Conservation (phyloP, 306 rosid genomes). For the Corylus heterophylla region DNA sequence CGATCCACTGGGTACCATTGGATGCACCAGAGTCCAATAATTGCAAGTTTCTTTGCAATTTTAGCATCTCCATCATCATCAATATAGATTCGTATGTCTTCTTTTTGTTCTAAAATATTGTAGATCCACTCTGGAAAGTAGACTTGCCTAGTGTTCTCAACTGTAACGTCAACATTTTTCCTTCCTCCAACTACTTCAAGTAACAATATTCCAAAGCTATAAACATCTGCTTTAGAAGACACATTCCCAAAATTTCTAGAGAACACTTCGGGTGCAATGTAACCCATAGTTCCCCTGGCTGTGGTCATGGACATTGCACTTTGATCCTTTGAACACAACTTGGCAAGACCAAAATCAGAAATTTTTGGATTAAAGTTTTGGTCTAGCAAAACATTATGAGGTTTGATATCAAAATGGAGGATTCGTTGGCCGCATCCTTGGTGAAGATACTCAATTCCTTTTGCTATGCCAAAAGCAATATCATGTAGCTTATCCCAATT, state of each 20-base stretch:
- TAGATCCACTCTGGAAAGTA: too few relatives aligned
- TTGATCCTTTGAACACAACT: conserved; percentile 41
- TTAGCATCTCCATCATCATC: background rate
- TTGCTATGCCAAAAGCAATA: conserved; percentile 39
- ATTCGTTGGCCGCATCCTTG: conserved; percentile 42
- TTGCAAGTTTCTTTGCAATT: conserved; percentile 32
- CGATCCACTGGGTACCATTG: conserved; percentile 27
- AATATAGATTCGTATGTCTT: too few relatives aligned
- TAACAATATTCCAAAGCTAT: conserved; percentile 37
- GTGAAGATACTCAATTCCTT: conserved; percentile 50
- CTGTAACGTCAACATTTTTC: too few relatives aligned
- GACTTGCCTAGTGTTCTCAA: too few relatives aligned
- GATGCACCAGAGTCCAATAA: conserved; percentile 14
- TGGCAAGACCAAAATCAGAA: conserved; percentile 41
- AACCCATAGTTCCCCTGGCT: conserved; percentile 48
- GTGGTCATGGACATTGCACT: conserved; percentile 40
- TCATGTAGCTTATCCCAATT: conserved; percentile 34
- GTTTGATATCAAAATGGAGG: conserved; percentile 50
- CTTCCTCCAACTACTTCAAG: background rate
- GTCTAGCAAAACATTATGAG: conserved; percentile 41
- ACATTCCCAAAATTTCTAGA: conserved; percentile 39
- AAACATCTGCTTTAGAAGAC: conserved; percentile 40
- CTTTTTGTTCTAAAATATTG: too few relatives aligned
- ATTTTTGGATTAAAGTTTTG: conserved; percentile 34
- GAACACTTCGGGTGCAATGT: conserved; percentile 45